Evolutionary conservation across 2,329 filamentous ascomycete species (phyloP), one percentile per base, ranked within the genome.

Genomic region (Cryphonectria parasitica): DNA sequence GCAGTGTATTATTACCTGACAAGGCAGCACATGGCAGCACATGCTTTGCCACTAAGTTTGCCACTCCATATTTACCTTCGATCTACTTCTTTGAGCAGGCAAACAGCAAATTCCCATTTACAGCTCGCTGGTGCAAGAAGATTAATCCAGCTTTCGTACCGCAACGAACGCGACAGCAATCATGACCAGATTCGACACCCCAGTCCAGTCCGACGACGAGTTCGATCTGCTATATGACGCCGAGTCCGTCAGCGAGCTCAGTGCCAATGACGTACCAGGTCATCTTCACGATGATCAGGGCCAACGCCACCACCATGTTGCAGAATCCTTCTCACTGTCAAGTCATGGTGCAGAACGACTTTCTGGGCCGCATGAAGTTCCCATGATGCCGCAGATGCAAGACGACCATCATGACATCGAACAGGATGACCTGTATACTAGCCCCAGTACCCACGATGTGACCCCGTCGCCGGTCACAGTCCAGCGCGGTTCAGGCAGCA

Each of bases 201-300:
- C 66, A 0, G 7, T 25, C 3, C 62, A 64, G 13, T 68, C 66
- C n/a, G 71, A 71, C 41, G 71, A 72, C 45, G 68, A 45, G 1
- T 72, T 68, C 56, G 68, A 72, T 25, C 43, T 72, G 8, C 39
- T 72, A 39, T 43, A 63, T 39, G 43, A 68, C 8, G 41, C 19
- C 25, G 64, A 70, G 10, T 58, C 60, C 13, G 58, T 66, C 2
- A 72, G 71, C 64, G 68, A 68, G 65, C 25, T 70, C 66, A 72
- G 68, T 41, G 69, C 64, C 62, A 68, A 69, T 41, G 71, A 71
- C 39, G 66, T 34, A n/a, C 43, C 61, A 64, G 39, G 10, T 25
- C n/a, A 11, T 28, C 3, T 5, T 25, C 39, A 11, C 25, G 39
- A 31, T 15, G 36, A 39, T 31, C 25, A 31, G 17, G 7, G 7